phyloP scores from a whole-genome alignment of 306 rosid genomes.

The Luffa acutangula region DNA sequence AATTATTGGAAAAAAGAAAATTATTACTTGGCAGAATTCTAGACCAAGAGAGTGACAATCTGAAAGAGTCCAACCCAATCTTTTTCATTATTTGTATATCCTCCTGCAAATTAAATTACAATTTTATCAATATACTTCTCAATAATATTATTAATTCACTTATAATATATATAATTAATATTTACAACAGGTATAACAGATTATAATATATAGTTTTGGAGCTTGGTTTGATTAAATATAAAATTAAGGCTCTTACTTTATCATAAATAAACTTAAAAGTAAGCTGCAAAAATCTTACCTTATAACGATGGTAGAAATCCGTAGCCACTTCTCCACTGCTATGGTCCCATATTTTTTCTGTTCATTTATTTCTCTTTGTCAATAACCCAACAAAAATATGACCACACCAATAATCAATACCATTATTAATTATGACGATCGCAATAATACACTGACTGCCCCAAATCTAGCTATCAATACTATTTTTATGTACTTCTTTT shows the following conservation, averaged over 20 bases:
- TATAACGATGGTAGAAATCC: slow-evolving; percentile 29
- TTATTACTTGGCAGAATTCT: slow-evolving; percentile 30
- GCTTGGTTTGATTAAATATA: no score
- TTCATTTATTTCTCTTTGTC: background rate
- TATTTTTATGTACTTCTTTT: no score
- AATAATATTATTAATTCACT: background rate
- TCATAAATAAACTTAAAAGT: no score
- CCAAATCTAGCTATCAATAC: no score
- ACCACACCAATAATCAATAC: no score
- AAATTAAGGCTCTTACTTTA: no score
- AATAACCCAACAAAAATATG: no score
- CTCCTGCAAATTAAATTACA: slow-evolving; percentile 10
- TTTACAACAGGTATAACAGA: background rate
- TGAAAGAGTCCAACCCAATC: slow-evolving; percentile 29
- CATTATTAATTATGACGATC: no score
- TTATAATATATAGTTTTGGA: no score
- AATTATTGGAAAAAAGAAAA: background rate
- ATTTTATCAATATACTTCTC: background rate
- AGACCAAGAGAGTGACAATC: slow-evolving; percentile 31
- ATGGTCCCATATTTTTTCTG: slow-evolving; percentile 24
- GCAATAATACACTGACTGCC: no score
- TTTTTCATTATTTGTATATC: slow-evolving; percentile 23
- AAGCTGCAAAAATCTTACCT: background rate
- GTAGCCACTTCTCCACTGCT: slow-evolving; percentile 23
- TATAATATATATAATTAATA: background rate